phyloP scores from a whole-genome alignment of 176 grass and related monocot genomes.

The Ananas comosus region DNA sequence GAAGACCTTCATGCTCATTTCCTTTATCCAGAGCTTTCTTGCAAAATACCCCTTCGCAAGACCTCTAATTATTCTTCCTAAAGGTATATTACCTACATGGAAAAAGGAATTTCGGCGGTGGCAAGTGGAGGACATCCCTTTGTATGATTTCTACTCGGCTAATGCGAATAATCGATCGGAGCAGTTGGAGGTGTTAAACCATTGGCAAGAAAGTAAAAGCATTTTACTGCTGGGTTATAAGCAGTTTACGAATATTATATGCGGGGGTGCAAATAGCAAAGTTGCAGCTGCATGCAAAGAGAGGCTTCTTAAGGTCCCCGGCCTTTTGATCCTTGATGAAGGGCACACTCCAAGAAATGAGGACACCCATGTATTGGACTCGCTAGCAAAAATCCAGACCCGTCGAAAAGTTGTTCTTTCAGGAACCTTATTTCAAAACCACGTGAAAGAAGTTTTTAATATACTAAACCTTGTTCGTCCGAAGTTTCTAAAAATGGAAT shows the following conservation, averaged over 20 bases:
- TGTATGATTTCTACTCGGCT: slow-evolving; percentile 88
- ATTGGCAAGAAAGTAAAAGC: slow-evolving; percentile 74
- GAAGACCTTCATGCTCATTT: slow-evolving; percentile 96
- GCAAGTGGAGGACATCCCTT: slow-evolving; percentile 84
- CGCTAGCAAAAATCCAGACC: slow-evolving; percentile 78
- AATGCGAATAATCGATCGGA: slow-evolving; percentile 89
- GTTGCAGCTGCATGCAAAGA: slow-evolving; percentile 62
- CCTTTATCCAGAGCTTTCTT: slow-evolving; percentile 96
- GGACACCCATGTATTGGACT: slow-evolving; percentile 66
- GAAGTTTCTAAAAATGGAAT: slow-evolving; percentile 71
- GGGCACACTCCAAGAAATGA: slow-evolving; percentile 89
- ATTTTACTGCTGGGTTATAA: slow-evolving; percentile 95
- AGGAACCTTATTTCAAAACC: slow-evolving; percentile 94
- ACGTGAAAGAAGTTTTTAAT: slow-evolving; percentile 75
- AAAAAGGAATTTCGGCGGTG: slow-evolving; percentile 73
- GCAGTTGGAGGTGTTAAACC: slow-evolving; percentile 71
- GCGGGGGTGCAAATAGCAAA: slow-evolving; percentile 28
- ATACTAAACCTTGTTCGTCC: slow-evolving; percentile 91
- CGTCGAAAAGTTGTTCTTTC: slow-evolving; percentile 91
- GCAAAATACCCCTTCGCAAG: slow-evolving; percentile 78
- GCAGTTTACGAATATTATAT: slow-evolving; percentile 76
- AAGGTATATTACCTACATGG: slow-evolving; percentile 86
- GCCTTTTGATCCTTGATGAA: slow-evolving; percentile 87
- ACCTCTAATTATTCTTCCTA: slow-evolving; percentile 80
- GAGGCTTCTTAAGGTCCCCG: slow-evolving; percentile 67